These are phyloP conservation scores for Fusarium humuli DNA, from an alignment of 2,329 filamentous ascomycete genomes.

Conservation along the genomic window DNA sequence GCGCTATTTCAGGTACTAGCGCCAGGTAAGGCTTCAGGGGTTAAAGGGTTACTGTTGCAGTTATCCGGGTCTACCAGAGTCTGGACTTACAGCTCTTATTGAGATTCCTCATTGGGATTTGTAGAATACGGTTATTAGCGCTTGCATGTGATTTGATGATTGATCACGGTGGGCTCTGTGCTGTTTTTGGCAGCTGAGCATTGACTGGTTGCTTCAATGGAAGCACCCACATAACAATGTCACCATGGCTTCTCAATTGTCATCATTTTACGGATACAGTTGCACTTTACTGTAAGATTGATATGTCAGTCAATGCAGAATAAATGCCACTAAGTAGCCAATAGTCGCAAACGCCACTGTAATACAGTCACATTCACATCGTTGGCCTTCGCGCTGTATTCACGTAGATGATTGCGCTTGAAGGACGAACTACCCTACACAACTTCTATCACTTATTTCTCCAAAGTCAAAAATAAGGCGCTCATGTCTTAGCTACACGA, in stretches of 20 bases:
- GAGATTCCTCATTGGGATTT: background rate
- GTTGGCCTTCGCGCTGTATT: no score
- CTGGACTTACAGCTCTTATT: background rate
- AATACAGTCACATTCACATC: no score
- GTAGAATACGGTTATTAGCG: background rate
- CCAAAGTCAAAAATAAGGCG: no score
- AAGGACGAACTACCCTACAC: background rate
- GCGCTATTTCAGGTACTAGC: constrained; percentile 2
- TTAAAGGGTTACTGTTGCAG: background rate
- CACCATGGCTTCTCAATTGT: no score
- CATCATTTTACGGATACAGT: no score
- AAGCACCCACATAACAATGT: no score
- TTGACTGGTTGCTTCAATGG: background rate
- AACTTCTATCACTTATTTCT: no score
- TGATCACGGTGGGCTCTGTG: background rate
- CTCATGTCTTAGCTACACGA: background rate
- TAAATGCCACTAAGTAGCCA: no score
- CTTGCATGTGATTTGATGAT: background rate
- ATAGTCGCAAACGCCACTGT: no score
- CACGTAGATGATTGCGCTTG: no score
- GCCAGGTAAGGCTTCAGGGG: constrained; percentile 1
- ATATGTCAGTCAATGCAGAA: no score
- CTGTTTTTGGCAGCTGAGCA: background rate
- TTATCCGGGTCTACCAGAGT: background rate
- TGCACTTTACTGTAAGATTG: no score